phyloP scores from a whole-genome alignment of 73 alveolate genomes.

The Halteria grandinella region DNA sequence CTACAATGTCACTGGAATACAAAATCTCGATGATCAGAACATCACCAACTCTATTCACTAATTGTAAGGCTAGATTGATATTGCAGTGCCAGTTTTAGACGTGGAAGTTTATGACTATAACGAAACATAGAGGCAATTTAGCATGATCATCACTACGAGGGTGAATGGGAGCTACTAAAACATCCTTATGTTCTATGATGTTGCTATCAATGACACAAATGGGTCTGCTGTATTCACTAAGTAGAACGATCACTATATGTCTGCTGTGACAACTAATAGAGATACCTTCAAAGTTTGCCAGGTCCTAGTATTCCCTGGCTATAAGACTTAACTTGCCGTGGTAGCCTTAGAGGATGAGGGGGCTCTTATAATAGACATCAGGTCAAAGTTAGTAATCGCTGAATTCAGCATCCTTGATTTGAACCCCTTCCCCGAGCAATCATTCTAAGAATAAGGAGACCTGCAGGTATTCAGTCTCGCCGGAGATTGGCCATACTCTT shows the following conservation, averaged over 20 bases:
- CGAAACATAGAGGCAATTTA: neutral
- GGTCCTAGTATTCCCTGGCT: neutral
- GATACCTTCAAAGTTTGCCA: slow-evolving; percentile 16
- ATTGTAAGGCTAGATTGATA: neutral
- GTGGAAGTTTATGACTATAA: neutral
- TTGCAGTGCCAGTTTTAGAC: slow-evolving; percentile 1
- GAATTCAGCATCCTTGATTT: neutral
- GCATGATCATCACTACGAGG: neutral
- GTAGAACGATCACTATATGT: neutral
- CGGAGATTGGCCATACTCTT: slow-evolving; percentile 39
- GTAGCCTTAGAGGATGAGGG: slow-evolving; percentile 20
- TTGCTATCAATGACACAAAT: neutral
- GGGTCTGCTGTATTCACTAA: neutral
- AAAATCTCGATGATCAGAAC: neutral
- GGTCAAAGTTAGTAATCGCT: neutral
- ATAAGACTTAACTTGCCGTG: neutral
- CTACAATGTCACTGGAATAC: neutral
- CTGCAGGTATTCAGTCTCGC: neutral
- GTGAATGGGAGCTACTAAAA: neutral
- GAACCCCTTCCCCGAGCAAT: neutral
- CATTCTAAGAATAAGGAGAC: neutral
- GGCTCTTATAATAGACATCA: neutral
- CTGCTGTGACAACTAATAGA: neutral
- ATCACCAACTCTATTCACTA: neutral
- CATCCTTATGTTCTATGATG: neutral